Evolutionary conservation across 129 eudicot species (phyloP).

Genomic region (Dittrichia graveolens): DNA sequence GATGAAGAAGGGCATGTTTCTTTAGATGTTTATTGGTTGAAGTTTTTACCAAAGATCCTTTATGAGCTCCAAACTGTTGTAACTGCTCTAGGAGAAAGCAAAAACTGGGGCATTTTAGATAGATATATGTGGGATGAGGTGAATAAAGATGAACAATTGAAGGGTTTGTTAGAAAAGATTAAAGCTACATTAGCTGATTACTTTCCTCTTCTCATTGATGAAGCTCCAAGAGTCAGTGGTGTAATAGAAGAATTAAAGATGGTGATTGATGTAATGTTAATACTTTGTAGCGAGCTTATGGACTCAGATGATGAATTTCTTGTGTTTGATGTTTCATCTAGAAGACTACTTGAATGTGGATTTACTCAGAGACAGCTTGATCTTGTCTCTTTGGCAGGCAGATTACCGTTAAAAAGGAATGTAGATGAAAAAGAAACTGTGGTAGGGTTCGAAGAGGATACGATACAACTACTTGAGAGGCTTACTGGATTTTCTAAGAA

Average conservation of each 20-base stretch:
- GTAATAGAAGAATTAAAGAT: constrained; percentile 23
- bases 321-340: constrained; percentile 27
- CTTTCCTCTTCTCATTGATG: constrained; percentile 28
- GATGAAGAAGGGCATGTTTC: constrained; percentile 16
- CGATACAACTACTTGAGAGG: constrained; percentile 20
- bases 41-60: constrained; percentile 30
- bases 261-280: constrained; percentile 25
- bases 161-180: constrained; percentile 19
- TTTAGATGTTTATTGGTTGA: constrained; percentile 31
- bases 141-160: constrained; percentile 26
- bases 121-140: constrained; percentile 25
- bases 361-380: constrained; percentile 31
- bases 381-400: constrained; percentile 25
- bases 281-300: constrained; percentile 28
- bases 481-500: constrained; percentile 29
- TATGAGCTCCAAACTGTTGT: constrained; percentile 30
- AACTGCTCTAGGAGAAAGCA: constrained; percentile 5
- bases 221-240: constrained; percentile 15
- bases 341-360: constrained; percentile 21
- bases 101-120: constrained; percentile 9
- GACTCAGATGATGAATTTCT: constrained; percentile 14
- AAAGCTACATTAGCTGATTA: constrained; percentile 18
- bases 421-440: constrained; percentile 33
- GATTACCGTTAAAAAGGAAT: constrained; percentile 9
- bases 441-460: constrained; percentile 50